Conservation (phyloP, 192 early-diverging fungal genomes). For the Coemansia sp. region DNA sequence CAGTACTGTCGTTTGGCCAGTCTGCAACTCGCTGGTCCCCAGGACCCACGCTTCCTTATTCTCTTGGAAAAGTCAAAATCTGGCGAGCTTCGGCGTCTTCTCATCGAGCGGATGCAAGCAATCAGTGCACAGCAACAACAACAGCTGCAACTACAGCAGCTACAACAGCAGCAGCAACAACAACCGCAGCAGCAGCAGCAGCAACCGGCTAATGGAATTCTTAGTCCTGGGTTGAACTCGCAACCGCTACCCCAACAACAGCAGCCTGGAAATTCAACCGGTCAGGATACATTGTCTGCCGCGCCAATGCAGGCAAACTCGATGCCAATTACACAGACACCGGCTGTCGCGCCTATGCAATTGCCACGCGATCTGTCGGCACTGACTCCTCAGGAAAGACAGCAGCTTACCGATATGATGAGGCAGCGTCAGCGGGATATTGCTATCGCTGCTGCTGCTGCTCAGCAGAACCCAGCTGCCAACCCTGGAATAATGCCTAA, state of each 20-base stretch:
- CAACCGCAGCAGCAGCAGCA: slow-evolving; percentile 14
- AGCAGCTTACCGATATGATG: slow-evolving; percentile 25
- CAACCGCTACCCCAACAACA: no score
- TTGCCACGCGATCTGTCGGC: slow-evolving; percentile 21
- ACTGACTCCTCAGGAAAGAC: slow-evolving; percentile 20
- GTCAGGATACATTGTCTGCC: slow-evolving; percentile 7
- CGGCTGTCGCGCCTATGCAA: slow-evolving; percentile 9
- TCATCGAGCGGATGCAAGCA: slow-evolving; percentile 18
- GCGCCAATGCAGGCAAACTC: slow-evolving; percentile 14
- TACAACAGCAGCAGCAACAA: slow-evolving; percentile 10
- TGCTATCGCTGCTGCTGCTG: no score
- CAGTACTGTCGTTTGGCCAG: slow-evolving; percentile 19
- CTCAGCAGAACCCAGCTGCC: neutral
- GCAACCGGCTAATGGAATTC: no score
- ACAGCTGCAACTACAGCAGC: neutral
- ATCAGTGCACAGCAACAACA: slow-evolving; percentile 19
- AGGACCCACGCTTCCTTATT: slow-evolving; percentile 18
- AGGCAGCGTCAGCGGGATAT: slow-evolving; percentile 21
- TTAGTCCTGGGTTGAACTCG: no score
- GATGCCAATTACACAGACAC: slow-evolving; percentile 6
- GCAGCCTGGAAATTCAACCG: neutral
- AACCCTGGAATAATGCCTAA: slow-evolving; percentile 7
- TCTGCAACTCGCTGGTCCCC: slow-evolving; percentile 16
- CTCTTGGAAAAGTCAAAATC: slow-evolving; percentile 30
- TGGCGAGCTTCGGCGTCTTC: slow-evolving; percentile 20